Evolutionary conservation across 2,329 filamentous ascomycete genomes (phyloP).

Genomic region (Paracoccidioides brasiliensis): DNA sequence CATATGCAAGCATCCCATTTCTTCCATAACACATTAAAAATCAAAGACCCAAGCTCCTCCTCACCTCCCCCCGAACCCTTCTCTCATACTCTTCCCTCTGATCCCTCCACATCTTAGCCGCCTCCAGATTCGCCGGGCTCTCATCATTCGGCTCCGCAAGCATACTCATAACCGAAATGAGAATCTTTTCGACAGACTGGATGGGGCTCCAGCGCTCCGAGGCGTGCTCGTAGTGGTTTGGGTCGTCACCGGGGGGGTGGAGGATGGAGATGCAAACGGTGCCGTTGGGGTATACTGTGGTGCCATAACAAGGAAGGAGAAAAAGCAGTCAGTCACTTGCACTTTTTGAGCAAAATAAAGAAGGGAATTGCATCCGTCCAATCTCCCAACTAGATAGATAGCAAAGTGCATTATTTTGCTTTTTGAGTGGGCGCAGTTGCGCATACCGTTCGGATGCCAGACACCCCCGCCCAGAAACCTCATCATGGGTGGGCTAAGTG

Average conservation of each 20-base stretch:
- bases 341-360: background rate
- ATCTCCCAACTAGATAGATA: background rate
- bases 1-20: background rate
- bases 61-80: constrained; percentile 70
- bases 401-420: background rate
- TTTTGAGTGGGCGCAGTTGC: background rate
- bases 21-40: background rate
- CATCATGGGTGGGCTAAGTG: constrained; percentile 92
- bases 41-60: constrained; percentile 61
- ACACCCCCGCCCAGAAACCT: constrained; percentile 76
- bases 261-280: constrained; percentile 94
- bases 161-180: constrained; percentile 84
- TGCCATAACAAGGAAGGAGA: background rate
- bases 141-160: constrained; percentile 89
- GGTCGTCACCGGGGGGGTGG: constrained; percentile 86
- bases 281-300: constrained; percentile 63
- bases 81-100: constrained; percentile 70
- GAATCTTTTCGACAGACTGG: constrained; percentile 86
- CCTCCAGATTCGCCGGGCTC: constrained; percentile 89
- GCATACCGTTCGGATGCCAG: constrained; percentile 87
- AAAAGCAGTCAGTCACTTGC: background rate
- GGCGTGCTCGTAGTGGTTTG: constrained; percentile 83
- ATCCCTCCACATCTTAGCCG: constrained; percentile 74
- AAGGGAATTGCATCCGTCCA: background rate
- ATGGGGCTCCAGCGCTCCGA: constrained; percentile 89